These are phyloP conservation scores for Pyronema domesticum DNA, from an alignment of 495 filamentous ascomycete genomes.

Conservation along the genomic window DNA sequence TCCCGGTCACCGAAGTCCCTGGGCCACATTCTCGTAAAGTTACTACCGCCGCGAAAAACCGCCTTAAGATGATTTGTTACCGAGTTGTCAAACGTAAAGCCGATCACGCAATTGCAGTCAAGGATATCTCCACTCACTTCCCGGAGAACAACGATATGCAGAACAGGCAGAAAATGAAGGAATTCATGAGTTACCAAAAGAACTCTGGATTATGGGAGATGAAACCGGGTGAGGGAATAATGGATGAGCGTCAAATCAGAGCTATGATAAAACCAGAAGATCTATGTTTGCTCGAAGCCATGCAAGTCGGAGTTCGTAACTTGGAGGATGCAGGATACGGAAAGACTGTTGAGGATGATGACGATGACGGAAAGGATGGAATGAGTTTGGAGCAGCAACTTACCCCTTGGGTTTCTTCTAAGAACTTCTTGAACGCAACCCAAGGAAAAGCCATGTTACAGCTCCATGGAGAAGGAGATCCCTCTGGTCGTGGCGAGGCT, in stretches of 20 bases:
- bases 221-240: conserved; percentile 45
- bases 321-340: conserved; percentile 65
- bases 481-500: conserved; percentile 80
- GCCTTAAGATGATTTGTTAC: conserved; percentile 86
- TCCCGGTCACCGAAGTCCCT: conserved; percentile 81
- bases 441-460: conserved; percentile 93
- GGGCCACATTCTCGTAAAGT: conserved; percentile 85
- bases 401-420: conserved; percentile 85
- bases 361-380: conserved; percentile 35
- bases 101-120: conserved; percentile 48
- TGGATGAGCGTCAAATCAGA: conserved; percentile 60
- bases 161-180: conserved; percentile 88
- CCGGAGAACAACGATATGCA: conserved; percentile 82
- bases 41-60: conserved; percentile 83
- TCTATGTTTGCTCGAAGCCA: conserved; percentile 80
- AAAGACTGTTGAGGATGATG: conserved; percentile 55
- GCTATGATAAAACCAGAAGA: conserved; percentile 87
- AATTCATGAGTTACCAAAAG: conserved; percentile 80
- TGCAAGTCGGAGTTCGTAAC: conserved; percentile 81
- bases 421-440: conserved; percentile 86
- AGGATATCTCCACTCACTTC: conserved; percentile 72
- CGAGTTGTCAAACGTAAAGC: conserved; percentile 60
- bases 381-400: conserved; percentile 70
- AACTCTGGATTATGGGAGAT: conserved; percentile 72
- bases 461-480: conserved; percentile 85